Evolutionary conservation across 225 moss, liverwort and hornwort genomes (phyloP).

Genomic region (Physcomitrellopsis africana): DNA sequence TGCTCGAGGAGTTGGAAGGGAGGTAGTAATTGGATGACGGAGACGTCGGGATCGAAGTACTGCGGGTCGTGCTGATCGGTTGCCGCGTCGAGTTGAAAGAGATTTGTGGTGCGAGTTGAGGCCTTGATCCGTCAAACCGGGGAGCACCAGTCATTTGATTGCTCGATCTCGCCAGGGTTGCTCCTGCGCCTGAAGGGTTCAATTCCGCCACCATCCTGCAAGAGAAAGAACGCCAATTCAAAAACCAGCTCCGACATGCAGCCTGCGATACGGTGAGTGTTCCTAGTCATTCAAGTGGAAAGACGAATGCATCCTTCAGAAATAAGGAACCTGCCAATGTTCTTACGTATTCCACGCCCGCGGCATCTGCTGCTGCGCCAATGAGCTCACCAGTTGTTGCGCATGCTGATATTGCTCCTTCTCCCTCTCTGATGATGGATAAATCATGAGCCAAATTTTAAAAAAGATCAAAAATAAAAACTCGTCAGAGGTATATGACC

Average conservation of each 20-base stretch:
- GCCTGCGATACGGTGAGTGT: not conserved
- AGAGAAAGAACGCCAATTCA: not conserved
- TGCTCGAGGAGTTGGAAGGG: conserved; percentile 14
- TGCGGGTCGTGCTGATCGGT: not conserved
- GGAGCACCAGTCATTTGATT: not conserved
- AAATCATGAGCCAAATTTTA: no score
- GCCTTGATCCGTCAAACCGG: not conserved
- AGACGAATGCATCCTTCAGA: not conserved
- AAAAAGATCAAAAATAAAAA: no score
- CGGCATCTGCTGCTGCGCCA: conserved; percentile 7
- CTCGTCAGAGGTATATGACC: no score
- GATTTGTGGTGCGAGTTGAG: not conserved
- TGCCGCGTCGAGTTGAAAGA: not conserved
- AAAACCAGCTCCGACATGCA: no score
- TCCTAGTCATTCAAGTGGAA: not conserved
- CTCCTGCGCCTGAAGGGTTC: not conserved
- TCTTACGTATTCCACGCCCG: conserved; percentile 28
- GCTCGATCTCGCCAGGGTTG: not conserved
- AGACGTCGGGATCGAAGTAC: not conserved
- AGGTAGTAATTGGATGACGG: conserved; percentile 1
- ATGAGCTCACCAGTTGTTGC: not conserved
- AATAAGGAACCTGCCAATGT: no score
- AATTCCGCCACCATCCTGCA: not conserved
- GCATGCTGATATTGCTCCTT: conserved; percentile 30
- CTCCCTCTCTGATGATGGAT: conserved; percentile 22